Evolutionary conservation across 148 eudicot species (phyloP).

Genomic region (Rhododendron ferrugineum): DNA sequence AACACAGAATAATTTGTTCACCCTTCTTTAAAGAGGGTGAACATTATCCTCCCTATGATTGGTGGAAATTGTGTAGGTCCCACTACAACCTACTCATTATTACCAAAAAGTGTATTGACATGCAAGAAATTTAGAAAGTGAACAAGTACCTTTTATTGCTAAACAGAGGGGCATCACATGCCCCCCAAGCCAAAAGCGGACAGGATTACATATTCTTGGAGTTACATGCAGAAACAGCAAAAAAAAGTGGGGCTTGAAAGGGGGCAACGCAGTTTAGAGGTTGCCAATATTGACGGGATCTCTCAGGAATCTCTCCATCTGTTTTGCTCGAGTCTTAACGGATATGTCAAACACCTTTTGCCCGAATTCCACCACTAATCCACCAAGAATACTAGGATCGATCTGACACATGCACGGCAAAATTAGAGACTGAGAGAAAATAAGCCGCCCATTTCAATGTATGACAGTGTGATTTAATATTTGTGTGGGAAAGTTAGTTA

Average conservation of each 20-base stretch:
- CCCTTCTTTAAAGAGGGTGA: too few relatives aligned
- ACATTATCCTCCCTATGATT: too few relatives aligned
- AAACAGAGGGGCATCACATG: background rate
- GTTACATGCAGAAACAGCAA: background rate
- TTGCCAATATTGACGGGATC: constrained; percentile 43
- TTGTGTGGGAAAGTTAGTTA: background rate
- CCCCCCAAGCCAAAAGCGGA: background rate
- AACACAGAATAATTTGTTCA: too few relatives aligned
- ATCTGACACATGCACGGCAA: constrained; percentile 28
- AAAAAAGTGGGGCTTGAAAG: background rate
- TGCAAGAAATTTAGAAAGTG: background rate
- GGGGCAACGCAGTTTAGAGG: constrained; percentile 5
- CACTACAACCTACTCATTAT: too few relatives aligned
- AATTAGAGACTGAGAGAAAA: background rate
- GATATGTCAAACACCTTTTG: constrained; percentile 83
- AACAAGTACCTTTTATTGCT: background rate
- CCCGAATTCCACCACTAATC: constrained; percentile 67
- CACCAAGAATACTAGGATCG: constrained; percentile 79
- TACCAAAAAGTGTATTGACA: background rate
- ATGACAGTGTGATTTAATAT: background rate
- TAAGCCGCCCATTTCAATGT: background rate
- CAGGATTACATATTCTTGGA: background rate
- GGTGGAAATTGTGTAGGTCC: too few relatives aligned
- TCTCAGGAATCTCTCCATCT: constrained; percentile 84
- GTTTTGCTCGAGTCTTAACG: constrained; percentile 74